Percentiles rank a stretch among this genome's conserved stretches.
Evolutionary conservation across 257 asterid genomes (phyloP).

Genomic region (Ocimum tenuiflorum): DNA sequence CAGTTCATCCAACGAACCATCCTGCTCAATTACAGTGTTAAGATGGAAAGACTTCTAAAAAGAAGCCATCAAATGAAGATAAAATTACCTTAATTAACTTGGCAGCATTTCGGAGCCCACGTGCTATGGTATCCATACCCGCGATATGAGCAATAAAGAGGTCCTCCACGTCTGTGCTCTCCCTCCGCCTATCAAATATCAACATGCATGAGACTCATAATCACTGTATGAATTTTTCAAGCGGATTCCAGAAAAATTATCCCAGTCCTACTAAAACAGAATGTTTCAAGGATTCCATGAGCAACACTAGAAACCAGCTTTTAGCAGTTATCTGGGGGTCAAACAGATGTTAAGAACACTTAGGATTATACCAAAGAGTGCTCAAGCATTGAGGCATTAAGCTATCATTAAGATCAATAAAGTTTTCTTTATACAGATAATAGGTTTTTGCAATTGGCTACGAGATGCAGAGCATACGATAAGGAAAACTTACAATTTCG

Average conservation of each 20-base stretch:
- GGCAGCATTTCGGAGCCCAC: constrained; percentile 88
- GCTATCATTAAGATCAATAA: no score
- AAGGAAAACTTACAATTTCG: constrained; percentile 59
- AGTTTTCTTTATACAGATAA: no score
- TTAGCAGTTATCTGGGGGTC: no score
- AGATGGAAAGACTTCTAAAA: no score
- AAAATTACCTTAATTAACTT: constrained; percentile 65
- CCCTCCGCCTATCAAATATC: constrained; percentile 61
- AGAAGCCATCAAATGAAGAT: background rate
- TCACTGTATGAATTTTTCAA: background rate
- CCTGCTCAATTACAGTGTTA: constrained; percentile 31
- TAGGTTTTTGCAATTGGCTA: background rate
- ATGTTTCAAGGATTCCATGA: no score
- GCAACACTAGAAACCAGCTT: no score
- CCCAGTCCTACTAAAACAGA: no score
- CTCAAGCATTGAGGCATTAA: no score
- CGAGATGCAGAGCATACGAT: background rate
- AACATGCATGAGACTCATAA: background rate
- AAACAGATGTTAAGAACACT: no score
- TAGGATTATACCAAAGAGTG: no score
- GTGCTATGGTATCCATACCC: constrained; percentile 92
- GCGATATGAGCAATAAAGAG: constrained; percentile 86
- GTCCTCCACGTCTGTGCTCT: constrained; percentile 96
- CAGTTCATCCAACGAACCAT: constrained; percentile 59
- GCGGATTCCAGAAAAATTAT: background rate